Percentiles rank a stretch among this genome's conserved stretches.
Conservation (phyloP, 306 rosid genomes). For the Erythrophleum fordii region DNA sequence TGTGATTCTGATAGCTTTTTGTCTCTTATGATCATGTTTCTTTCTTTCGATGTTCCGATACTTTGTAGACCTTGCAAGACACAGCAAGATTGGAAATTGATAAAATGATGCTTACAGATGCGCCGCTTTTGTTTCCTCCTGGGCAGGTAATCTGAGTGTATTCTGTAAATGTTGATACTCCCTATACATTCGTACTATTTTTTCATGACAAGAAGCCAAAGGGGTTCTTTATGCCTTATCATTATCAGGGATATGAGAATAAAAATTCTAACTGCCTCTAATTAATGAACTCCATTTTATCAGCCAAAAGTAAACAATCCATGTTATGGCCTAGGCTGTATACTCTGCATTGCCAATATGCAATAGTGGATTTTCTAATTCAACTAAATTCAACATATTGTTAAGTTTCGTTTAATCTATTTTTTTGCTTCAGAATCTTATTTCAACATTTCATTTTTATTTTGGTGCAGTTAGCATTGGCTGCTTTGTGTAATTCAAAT, state of each 20-base stretch:
- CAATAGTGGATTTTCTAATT: slow-evolving; percentile 12
- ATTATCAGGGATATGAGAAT: not conserved
- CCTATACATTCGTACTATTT: not conserved
- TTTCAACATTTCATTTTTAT: slow-evolving; percentile 22
- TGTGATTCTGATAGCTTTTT: slow-evolving; percentile 5
- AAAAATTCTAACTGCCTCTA: not conserved
- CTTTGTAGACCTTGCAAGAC: slow-evolving; percentile 54
- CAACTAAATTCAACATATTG: slow-evolving; percentile 10
- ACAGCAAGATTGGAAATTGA: slow-evolving; percentile 73
- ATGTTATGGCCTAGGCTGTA: not conserved
- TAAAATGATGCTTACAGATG: slow-evolving; percentile 95
- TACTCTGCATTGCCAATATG: not conserved
- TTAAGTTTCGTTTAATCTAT: slow-evolving; percentile 12
- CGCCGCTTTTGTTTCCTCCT: slow-evolving; percentile 92
- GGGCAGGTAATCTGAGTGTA: slow-evolving; percentile 71
- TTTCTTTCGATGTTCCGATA: slow-evolving; percentile 35
- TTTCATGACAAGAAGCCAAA: slow-evolving; percentile 22
- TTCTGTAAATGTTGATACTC: slow-evolving; percentile 10
- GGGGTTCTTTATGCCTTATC: not conserved
- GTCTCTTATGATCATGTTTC: slow-evolving; percentile 18
- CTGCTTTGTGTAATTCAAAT: slow-evolving; percentile 77
- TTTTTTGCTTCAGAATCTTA: slow-evolving; percentile 20
- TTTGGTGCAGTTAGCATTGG: slow-evolving; percentile 76
- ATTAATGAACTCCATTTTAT: not conserved
- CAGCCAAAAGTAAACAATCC: slow-evolving; percentile 2